Evolutionary conservation across 2,329 filamentous ascomycete genomes (phyloP).

Genomic region (Cladorrhinum sp.): DNA sequence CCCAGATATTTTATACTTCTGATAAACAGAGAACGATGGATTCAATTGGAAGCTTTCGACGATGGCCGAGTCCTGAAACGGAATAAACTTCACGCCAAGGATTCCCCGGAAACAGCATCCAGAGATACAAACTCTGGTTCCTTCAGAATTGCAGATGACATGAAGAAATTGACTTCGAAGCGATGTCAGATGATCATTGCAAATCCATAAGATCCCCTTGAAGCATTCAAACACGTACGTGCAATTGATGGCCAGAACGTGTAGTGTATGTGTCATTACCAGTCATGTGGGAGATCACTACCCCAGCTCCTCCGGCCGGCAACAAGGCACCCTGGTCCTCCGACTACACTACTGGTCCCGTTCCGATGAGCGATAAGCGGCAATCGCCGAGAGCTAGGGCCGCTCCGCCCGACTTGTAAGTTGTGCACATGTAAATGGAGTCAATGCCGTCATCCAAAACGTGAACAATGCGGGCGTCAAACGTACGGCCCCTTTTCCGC

Average conservation of each 20-base stretch:
- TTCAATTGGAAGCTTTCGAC: background rate
- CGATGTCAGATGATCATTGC: background rate
- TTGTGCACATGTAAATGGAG: background rate
- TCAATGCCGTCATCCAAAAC: background rate
- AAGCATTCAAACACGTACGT: background rate
- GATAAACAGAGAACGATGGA: background rate
- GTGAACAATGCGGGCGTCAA: background rate
- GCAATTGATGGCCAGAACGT: background rate
- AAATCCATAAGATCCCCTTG: background rate
- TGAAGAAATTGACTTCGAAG: background rate
- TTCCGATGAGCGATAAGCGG: background rate
- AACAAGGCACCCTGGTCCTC: background rate
- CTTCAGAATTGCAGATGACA: background rate
- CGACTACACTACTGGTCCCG: background rate
- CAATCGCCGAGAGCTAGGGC: background rate
- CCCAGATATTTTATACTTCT: background rate
- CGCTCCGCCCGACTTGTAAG: background rate
- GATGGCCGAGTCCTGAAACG: background rate
- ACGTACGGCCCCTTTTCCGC: background rate
- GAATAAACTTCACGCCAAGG: background rate
- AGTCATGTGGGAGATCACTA: background rate
- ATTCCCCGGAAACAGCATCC: background rate
- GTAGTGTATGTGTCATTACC: constrained; percentile 2
- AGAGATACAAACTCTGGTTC: background rate
- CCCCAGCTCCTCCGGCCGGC: background rate